A percentile compares a stretch with the other conserved stretches of the same genome.
phyloP scores from a whole-genome alignment of 306 rosid species.

The Begonia fuchsioides region DNA sequence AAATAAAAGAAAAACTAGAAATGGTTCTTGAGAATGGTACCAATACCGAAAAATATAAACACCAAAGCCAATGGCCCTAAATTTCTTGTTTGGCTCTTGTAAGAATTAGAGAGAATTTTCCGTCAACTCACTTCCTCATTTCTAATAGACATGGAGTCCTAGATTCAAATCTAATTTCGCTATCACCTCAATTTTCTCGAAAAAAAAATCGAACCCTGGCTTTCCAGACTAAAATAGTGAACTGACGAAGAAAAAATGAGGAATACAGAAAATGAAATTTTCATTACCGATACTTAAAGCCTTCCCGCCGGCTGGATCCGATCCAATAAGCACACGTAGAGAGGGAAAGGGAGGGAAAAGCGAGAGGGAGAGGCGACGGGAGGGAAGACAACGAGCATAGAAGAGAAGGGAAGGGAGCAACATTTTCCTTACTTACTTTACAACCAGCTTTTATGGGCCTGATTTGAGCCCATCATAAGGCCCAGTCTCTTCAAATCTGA shows the following conservation, averaged over 20 bases:
- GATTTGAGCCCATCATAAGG: too few relatives aligned
- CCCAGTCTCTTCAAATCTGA: too few relatives aligned
- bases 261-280: slow-evolving; percentile 3
- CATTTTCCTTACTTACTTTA: too few relatives aligned
- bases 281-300: slow-evolving; percentile 26
- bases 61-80: neutral
- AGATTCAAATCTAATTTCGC: neutral
- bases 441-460: too few relatives aligned
- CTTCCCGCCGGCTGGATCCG: slow-evolving; percentile 31
- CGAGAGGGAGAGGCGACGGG: neutral
- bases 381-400: slow-evolving; percentile 3
- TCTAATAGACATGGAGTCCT: slow-evolving; percentile 3
- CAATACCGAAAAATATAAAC: neutral
- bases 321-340: slow-evolving; percentile 13
- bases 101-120: neutral
- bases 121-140: neutral
- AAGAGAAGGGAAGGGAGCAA: too few relatives aligned
- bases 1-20: slow-evolving; percentile 13
- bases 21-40: neutral
- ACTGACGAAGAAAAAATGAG: neutral
- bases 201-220: slow-evolving; percentile 9
- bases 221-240: neutral
- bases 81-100: neutral
- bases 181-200: slow-evolving; percentile 5
- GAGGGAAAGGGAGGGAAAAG: slow-evolving; percentile 4